Evolutionary conservation across 306 rosid genomes (phyloP).

Genomic region (Phaseolus lunatus): DNA sequence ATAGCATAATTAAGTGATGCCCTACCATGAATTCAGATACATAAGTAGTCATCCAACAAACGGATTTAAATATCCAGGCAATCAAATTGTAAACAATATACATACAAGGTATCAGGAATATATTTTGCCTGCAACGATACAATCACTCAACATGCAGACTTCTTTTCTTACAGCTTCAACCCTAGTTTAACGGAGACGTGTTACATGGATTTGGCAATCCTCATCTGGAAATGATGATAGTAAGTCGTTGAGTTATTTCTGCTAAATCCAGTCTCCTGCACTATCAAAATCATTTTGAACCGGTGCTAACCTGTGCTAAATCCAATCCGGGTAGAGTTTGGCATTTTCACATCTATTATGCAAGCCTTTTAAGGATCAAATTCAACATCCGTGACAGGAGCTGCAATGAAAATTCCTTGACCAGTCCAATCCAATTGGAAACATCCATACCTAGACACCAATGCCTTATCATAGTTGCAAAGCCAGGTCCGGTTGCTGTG

Average conservation of each 20-base stretch:
- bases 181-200: slow-evolving; percentile 15
- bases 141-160: slow-evolving; percentile 40
- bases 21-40: slow-evolving; percentile 51
- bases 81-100: slow-evolving; percentile 56
- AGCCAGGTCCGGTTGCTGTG: slow-evolving; percentile 99
- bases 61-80: slow-evolving; percentile 50
- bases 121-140: slow-evolving; percentile 44
- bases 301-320: slow-evolving; percentile 20
- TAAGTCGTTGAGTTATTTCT: slow-evolving; percentile 18
- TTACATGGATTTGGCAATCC: slow-evolving; percentile 36
- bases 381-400: slow-evolving; percentile 36
- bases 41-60: slow-evolving; percentile 44
- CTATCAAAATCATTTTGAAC: slow-evolving; percentile 41
- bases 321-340: slow-evolving; percentile 15
- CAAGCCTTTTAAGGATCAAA: slow-evolving; percentile 40
- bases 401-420: slow-evolving; percentile 35
- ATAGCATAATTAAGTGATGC: slow-evolving; percentile 45
- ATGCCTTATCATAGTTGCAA: slow-evolving; percentile 80
- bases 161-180: slow-evolving; percentile 33
- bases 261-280: slow-evolving; percentile 31
- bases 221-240: slow-evolving; percentile 36
- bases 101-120: slow-evolving; percentile 60
- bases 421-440: slow-evolving; percentile 36
- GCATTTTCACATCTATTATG: slow-evolving; percentile 36
- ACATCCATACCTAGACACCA: slow-evolving; percentile 53